These are phyloP conservation scores for Tillandsia fasciculata DNA, from an alignment of 176 grass and related monocot species.

Conservation along the genomic window DNA sequence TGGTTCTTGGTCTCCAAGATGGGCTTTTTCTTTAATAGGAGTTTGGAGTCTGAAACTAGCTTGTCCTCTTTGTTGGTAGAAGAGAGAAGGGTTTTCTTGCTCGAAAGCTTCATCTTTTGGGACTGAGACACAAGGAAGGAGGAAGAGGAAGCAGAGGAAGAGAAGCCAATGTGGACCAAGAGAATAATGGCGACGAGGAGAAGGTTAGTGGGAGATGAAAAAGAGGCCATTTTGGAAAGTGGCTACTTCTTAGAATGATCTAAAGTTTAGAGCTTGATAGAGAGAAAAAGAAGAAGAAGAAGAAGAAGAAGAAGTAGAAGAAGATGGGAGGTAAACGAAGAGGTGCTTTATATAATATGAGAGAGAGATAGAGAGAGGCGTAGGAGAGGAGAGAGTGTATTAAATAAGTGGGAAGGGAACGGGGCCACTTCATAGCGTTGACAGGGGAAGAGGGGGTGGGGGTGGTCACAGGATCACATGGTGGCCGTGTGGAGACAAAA, in stretches of 20 bases:
- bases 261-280: conserved; percentile 8
- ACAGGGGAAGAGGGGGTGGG: neutral
- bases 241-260: conserved; percentile 15
- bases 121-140: conserved; percentile 17
- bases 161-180: conserved; percentile 51
- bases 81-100: conserved; percentile 29
- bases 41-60: conserved; percentile 10
- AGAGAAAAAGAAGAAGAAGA: neutral
- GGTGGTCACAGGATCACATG: conserved; percentile 10
- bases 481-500: conserved; percentile 14
- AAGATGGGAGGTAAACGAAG: neutral
- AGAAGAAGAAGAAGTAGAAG: neutral
- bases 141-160: conserved; percentile 19
- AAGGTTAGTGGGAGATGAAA: conserved; percentile 13
- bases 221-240: conserved; percentile 23
- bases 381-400: neutral
- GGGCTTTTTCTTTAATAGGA: conserved; percentile 20
- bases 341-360: neutral
- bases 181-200: conserved; percentile 46
- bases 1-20: conserved; percentile 44
- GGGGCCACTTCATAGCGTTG: neutral
- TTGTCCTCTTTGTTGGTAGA: conserved; percentile 21
- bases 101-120: conserved; percentile 24
- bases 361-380: neutral
- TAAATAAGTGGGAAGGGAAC: conserved; percentile 6